Conservation (phyloP, 1,139 yeast genomes). For the Magnusiomyces ingens region DNA sequence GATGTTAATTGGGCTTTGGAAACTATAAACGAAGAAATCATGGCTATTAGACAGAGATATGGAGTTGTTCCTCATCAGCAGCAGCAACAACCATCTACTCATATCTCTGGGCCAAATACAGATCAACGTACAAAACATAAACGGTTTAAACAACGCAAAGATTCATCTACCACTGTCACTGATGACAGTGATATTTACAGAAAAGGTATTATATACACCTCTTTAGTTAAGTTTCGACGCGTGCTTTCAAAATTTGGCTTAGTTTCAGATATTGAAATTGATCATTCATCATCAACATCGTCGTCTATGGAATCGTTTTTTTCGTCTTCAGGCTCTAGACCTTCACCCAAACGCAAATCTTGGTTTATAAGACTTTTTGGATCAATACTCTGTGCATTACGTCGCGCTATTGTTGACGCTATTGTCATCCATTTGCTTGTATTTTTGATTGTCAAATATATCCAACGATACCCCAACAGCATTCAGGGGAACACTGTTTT, state of each 20-base stretch:
- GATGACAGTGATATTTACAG: not conserved
- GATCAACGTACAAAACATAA: not conserved
- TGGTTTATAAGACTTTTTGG: not conserved
- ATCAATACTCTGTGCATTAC: not conserved
- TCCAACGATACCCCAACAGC: not conserved
- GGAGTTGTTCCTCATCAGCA: not conserved
- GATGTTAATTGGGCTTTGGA: slow-evolving; percentile 30
- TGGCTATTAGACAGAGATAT: slow-evolving; percentile 22
- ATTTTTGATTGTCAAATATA: not conserved
- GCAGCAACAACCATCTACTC: too few species aligned
- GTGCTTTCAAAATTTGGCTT: not conserved
- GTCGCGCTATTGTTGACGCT: not conserved
- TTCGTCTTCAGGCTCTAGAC: too few species aligned
- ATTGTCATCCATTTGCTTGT: not conserved
- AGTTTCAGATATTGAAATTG: not conserved
- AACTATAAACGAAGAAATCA: slow-evolving; percentile 28
- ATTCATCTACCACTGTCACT: not conserved
- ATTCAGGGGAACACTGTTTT: not conserved
- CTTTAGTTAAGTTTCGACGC: not conserved
- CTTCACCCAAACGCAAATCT: not conserved
- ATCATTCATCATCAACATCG: too few species aligned
- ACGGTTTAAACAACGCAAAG: not conserved
- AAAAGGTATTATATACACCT: not conserved
- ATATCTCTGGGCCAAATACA: not conserved
- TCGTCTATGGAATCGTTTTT: too few species aligned